phyloP scores from a whole-genome alignment of 179 eudicot species.

The Silene noctiflora region DNA sequence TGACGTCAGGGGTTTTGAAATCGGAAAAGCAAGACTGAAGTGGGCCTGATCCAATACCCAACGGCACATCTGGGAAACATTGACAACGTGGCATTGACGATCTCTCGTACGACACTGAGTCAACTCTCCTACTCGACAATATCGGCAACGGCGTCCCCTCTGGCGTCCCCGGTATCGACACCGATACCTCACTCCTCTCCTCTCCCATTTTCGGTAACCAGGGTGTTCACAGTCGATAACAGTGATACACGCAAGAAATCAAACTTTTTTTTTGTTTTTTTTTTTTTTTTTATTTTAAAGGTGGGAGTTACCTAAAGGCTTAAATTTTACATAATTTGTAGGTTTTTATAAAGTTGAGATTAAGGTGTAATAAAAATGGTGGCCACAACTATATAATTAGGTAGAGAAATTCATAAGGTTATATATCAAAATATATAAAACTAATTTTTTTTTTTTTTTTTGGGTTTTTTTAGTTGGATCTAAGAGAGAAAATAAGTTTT shows the following conservation, averaged over 20 bases:
- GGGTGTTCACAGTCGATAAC: not conserved
- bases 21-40: conserved; percentile 29
- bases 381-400: conserved; percentile 24
- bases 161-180: conserved; percentile 29
- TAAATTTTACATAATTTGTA: conserved; percentile 28
- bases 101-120: conserved; percentile 34
- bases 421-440: not conserved
- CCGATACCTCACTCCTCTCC: conserved; percentile 12
- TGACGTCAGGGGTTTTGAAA: conserved; percentile 32
- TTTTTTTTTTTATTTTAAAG: conserved; percentile 7
- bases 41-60: conserved; percentile 27
- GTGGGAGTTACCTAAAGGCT: not conserved
- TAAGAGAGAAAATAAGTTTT: not conserved
- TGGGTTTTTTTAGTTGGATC: conserved; percentile 16
- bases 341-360: conserved; percentile 31
- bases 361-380: conserved; percentile 22
- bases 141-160: conserved; percentile 40
- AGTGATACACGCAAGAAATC: not conserved
- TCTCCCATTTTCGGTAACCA: not conserved
- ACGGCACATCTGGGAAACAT: conserved; percentile 27
- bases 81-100: conserved; percentile 39
- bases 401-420: conserved; percentile 10
- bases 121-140: conserved; percentile 25
- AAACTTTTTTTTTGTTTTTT: not conserved
- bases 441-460: conserved; percentile 8